Conservation (phyloP, 2,329 filamentous ascomycete genomes). For the Trichophyton benhamiae region DNA sequence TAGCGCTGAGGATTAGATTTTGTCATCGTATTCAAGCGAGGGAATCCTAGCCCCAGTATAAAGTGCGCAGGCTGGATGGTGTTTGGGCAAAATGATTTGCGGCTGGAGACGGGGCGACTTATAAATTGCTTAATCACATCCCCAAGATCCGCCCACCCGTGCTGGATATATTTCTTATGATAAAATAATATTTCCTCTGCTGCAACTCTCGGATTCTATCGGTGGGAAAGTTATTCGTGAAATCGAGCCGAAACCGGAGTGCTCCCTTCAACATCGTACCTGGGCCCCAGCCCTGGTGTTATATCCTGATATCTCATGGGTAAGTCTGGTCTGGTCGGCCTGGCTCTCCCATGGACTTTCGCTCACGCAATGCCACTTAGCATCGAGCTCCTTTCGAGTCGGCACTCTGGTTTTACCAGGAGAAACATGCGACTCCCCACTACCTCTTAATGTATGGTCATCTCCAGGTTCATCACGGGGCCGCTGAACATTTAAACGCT, state of each 20-base stretch:
- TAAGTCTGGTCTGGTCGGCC: not conserved
- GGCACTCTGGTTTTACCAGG: not conserved
- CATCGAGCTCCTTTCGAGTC: not conserved
- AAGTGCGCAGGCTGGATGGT: not conserved
- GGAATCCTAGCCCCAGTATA: not conserved
- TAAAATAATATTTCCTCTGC: not conserved
- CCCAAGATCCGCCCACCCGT: not conserved
- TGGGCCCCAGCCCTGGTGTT: not conserved
- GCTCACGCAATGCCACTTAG: not conserved
- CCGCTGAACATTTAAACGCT: not conserved
- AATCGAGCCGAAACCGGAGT: not conserved
- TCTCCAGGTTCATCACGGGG: not conserved
- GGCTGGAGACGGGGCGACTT: not conserved
- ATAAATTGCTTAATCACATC: not conserved
- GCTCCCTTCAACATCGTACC: not conserved
- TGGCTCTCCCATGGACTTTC: not conserved
- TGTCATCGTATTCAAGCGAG: slow-evolving; percentile 1
- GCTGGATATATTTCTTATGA: not conserved
- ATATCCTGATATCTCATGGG: not conserved
- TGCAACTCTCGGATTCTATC: not conserved
- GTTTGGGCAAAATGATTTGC: not conserved
- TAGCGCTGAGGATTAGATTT: not conserved
- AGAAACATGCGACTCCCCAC: not conserved
- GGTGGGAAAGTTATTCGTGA: not conserved
- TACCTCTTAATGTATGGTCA: not conserved